Evolutionary conservation across 306 rosid genomes (phyloP), one percentile per base, ranked within the genome.

Genomic region (Vicia sativa): DNA sequence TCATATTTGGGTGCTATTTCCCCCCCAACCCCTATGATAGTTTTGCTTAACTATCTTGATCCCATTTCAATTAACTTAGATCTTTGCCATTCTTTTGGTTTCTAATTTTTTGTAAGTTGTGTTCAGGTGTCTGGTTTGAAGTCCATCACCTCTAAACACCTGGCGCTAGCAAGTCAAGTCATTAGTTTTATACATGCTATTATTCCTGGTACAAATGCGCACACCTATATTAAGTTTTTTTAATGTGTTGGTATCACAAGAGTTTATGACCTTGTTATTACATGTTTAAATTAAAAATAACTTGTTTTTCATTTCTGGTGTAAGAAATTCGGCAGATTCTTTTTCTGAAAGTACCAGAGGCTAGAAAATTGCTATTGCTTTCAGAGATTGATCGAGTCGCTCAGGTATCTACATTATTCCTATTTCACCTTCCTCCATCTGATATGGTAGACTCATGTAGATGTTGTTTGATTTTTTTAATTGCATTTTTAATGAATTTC

Each of bases 101-200:
- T 70, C 67, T 78, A 29, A 70, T 62, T 50, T 61, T 75, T 57
- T 62, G 19, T 53, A 65, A 67, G 58, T 64, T 80, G 11, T 67
- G 45, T 72, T 74, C 80, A 95, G 99, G 99, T 90, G 81, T 95
- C 97, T 66, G 97, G 99, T 79, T 73, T 95, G 87, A 95, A 95
- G 95, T 95, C 99, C 65, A 95, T 95, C 76, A 95, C 99, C 57
- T 90, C 99, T 67, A 95, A 95, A 75, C 99, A 95, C 77, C 74
- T 95, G 75, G 99, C 99, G n/a, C 74, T 95, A 82, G 99, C 99
- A 63, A 95, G 99, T 84, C 99, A 95, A 87, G 97, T 91, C 71
- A 87, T 95, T 77, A 88, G 96, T 85, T 90, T 95, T 57, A 79
- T 74, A 19, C 85, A 82, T 79, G 86, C 86, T 70, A 87, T 87